Evolutionary conservation across 2,329 filamentous ascomycete species (phyloP).

Genomic region (Talaromyces verruculosus): DNA sequence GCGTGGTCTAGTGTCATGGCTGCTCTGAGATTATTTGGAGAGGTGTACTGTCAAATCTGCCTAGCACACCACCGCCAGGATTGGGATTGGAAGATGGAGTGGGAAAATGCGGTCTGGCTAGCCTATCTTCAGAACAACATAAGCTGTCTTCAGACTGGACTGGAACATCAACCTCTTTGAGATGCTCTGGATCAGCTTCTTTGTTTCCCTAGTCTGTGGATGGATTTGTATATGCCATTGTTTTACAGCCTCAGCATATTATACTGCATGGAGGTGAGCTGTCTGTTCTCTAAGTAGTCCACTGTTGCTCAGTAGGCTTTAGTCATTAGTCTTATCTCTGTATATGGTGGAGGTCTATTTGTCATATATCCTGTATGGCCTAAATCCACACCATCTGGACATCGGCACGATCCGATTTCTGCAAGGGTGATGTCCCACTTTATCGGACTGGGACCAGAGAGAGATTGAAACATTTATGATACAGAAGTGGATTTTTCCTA

Average conservation of each 20-base stretch:
- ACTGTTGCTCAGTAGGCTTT: background rate
- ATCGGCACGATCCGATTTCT: background rate
- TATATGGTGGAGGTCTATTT: background rate
- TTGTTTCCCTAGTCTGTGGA: background rate
- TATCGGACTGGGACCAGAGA: background rate
- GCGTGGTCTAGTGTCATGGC: background rate
- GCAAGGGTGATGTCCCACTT: background rate
- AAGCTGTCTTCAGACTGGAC: background rate
- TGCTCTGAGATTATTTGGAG: background rate
- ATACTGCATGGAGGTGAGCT: background rate
- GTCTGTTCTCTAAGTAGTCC: background rate
- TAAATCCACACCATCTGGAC: background rate
- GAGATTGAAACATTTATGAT: background rate
- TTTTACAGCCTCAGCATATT: background rate
- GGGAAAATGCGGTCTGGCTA: background rate
- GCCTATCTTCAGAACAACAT: background rate
- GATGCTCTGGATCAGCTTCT: background rate
- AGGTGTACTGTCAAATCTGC: background rate
- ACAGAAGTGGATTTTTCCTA: background rate
- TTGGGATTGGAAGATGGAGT: background rate
- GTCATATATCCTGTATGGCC: background rate
- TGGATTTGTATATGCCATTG: background rate
- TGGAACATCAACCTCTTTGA: background rate
- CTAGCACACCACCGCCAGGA: background rate
- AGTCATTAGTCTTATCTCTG: background rate